Conservation (phyloP, 2,329 filamentous ascomycete species). For the Colletotrichum euphorbiae region DNA sequence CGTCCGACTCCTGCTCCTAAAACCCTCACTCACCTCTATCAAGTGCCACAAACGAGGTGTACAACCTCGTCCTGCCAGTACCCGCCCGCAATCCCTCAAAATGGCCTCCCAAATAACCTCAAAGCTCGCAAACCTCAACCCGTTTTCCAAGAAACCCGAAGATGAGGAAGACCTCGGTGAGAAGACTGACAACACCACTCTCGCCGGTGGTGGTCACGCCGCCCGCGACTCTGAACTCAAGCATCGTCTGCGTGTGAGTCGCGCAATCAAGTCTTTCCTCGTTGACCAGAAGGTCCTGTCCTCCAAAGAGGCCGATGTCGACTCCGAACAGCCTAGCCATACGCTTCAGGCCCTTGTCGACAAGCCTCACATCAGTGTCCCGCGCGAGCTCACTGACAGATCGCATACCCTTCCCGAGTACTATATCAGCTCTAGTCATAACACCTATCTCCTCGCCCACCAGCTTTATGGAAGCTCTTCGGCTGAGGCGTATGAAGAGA, state of each 20-base stretch:
- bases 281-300: conserved; percentile 63
- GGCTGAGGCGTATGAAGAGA: conserved; percentile 72
- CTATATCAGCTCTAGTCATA: conserved; percentile 79
- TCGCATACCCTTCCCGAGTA: conserved; percentile 74
- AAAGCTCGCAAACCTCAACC: conserved; percentile 53
- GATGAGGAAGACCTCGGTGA: conserved; percentile 65
- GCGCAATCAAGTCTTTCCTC: conserved; percentile 67
- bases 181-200: conserved; percentile 59
- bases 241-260: conserved; percentile 68
- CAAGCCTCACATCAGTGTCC: conserved; percentile 68
- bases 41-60: neutral
- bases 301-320: conserved; percentile 58
- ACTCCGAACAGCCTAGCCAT: conserved; percentile 53
- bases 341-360: conserved; percentile 65
- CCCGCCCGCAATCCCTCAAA: neutral
- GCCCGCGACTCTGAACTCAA: conserved; percentile 61
- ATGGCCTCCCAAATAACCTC: conserved; percentile 36
- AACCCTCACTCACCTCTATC: neutral
- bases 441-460: conserved; percentile 78
- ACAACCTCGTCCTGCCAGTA: neutral
- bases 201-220: conserved; percentile 71
- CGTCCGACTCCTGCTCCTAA: neutral
- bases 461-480: conserved; percentile 75
- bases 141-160: conserved; percentile 48
- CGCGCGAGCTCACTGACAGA: conserved; percentile 64